Percentiles rank a stretch among this genome's conserved stretches.
Conservation (phyloP, 2,329 filamentous ascomycete species). For the Seiridium cupressi region DNA sequence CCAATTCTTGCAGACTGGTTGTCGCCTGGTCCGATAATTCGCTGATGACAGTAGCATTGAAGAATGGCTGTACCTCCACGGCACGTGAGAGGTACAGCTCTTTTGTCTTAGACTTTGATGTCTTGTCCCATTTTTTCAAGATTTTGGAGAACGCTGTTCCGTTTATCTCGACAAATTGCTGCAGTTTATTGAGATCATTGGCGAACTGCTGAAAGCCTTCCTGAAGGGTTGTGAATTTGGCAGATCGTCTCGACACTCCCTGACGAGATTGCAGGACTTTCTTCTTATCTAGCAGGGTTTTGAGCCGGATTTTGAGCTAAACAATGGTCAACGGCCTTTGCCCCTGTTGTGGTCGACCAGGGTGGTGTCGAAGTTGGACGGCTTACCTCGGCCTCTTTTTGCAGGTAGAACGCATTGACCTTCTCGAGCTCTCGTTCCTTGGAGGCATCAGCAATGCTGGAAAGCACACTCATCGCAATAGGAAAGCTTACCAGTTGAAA, state of each 20-base stretch:
- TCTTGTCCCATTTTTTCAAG: slow-evolving; percentile 99
- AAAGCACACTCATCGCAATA: background rate
- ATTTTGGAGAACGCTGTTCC: slow-evolving; percentile 98
- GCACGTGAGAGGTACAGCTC: slow-evolving; percentile 94
- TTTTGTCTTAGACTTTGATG: slow-evolving; percentile 97
- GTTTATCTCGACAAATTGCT: slow-evolving; percentile 98
- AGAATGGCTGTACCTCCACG: slow-evolving; percentile 96
- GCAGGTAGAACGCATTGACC: slow-evolving; percentile 95
- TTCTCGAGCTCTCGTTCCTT: slow-evolving; percentile 98
- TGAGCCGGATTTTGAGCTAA: slow-evolving; percentile 88
- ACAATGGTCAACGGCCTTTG: background rate
- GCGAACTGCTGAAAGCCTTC: slow-evolving; percentile 98
- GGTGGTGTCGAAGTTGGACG: background rate
- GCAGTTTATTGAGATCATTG: slow-evolving; percentile 92
- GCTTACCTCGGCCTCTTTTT: slow-evolving; percentile 94
- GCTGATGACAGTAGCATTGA: slow-evolving; percentile 95
- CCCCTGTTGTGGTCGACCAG: slow-evolving; percentile 10
- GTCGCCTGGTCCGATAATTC: slow-evolving; percentile 96
- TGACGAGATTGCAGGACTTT: slow-evolving; percentile 81
- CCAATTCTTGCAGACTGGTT: slow-evolving; percentile 90
- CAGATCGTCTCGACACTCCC: slow-evolving; percentile 79
- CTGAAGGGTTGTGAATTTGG: slow-evolving; percentile 90
- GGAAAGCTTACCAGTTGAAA: slow-evolving; percentile 76
- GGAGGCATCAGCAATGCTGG: slow-evolving; percentile 34
- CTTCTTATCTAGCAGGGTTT: slow-evolving; percentile 93